These are phyloP conservation scores for Debaryomyces psychrophilus DNA, from an alignment of 1,139 yeast species.

Conservation along the genomic window DNA sequence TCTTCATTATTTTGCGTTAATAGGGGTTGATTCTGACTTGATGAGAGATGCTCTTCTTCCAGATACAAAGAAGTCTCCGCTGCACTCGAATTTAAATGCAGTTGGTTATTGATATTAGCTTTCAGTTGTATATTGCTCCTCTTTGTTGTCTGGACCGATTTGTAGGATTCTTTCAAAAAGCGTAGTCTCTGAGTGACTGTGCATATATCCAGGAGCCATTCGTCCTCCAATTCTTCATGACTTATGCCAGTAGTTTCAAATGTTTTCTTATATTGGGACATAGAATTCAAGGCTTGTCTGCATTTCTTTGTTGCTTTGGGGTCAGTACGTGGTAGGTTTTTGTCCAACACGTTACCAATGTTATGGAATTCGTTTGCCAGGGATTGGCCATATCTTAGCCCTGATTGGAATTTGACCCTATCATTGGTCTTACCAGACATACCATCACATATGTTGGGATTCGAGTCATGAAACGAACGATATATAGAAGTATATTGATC, in stretches of 20 bases:
- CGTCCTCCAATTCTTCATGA: constrained; percentile 16
- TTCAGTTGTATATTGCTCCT: constrained; percentile 17
- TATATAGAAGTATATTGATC: not conserved
- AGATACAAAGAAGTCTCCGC: constrained; percentile 11
- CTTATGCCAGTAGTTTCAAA: not conserved
- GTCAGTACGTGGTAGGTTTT: not conserved
- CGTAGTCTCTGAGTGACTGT: constrained; percentile 30
- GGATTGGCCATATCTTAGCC: not conserved
- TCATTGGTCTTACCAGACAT: not conserved
- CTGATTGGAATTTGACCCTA: not conserved
- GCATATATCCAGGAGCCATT: constrained; percentile 32
- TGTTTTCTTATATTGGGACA: constrained; percentile 11
- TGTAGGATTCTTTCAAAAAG: constrained; percentile 35
- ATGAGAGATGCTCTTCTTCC: constrained; percentile 15
- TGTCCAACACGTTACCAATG: not conserved
- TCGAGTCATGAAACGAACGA: not conserved
- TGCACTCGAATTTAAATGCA: not conserved
- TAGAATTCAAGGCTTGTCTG: constrained; percentile 14
- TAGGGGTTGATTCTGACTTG: constrained; percentile 12
- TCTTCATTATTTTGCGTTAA: constrained; percentile 23
- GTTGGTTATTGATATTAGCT: not conserved
- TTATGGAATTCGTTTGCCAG: not conserved
- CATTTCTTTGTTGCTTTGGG: not conserved
- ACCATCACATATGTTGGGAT: not conserved
- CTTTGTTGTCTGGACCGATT: constrained; percentile 29